Evolutionary conservation across 2,329 filamentous ascomycete genomes (phyloP).

Genomic region (Pyrenophora tritici-repentis): DNA sequence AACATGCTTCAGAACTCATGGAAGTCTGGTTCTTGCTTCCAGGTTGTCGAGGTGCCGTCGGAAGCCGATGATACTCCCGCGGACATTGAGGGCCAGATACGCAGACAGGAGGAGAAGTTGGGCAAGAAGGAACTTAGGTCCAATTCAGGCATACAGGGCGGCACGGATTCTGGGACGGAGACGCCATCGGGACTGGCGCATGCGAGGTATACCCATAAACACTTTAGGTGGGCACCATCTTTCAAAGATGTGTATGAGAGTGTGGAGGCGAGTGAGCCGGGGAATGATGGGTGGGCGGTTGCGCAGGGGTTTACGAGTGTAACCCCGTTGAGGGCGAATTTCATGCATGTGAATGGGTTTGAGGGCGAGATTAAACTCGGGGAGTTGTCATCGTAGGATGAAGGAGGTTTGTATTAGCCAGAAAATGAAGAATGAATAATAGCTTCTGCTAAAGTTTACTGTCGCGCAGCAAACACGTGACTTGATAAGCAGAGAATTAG

Average conservation of each 20-base stretch:
- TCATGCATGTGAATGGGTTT: slow-evolving; percentile 66
- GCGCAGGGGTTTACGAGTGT: slow-evolving; percentile 87
- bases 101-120: slow-evolving; percentile 63
- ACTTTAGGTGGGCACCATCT: slow-evolving; percentile 92
- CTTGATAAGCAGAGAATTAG: too few species aligned
- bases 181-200: slow-evolving; percentile 40
- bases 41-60: slow-evolving; percentile 71
- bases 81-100: slow-evolving; percentile 74
- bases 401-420: too few species aligned
- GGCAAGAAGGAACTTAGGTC: slow-evolving; percentile 48
- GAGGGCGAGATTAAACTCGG: slow-evolving; percentile 40
- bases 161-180: slow-evolving; percentile 35
- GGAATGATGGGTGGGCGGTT: slow-evolving; percentile 92
- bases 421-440: too few species aligned
- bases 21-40: slow-evolving; percentile 82
- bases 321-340: slow-evolving; percentile 89
- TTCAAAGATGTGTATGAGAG: slow-evolving; percentile 87
- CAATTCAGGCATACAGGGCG: slow-evolving; percentile 22
- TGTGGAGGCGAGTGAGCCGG: slow-evolving; percentile 77
- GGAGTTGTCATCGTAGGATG: slow-evolving; percentile 5
- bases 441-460: too few species aligned
- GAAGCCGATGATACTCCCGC: slow-evolving; percentile 64
- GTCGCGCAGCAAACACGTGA: too few species aligned
- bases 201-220: slow-evolving; percentile 71
- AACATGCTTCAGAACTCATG: slow-evolving; percentile 90